Evolutionary conservation across 108 stramenopile species (phyloP).

Genomic region (Discostella pseudostelligera): DNA sequence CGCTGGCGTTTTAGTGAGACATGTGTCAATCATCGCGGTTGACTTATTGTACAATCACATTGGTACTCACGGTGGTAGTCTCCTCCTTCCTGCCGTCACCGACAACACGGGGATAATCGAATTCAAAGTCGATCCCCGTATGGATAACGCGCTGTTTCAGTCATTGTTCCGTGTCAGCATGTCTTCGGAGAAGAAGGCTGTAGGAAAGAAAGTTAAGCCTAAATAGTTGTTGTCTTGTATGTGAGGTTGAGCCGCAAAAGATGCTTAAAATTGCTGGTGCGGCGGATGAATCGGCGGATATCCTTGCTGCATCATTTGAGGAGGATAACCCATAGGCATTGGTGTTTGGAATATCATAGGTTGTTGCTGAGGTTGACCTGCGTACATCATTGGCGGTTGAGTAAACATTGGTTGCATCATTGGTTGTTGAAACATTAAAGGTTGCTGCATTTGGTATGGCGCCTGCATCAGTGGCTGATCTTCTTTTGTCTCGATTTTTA

Average conservation of each 20-base stretch:
- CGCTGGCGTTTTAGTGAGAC: slow-evolving; percentile 24
- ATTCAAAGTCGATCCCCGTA: slow-evolving; percentile 30
- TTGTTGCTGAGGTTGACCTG: slow-evolving; percentile 19
- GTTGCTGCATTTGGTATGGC: slow-evolving; percentile 19
- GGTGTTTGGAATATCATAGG: not conserved
- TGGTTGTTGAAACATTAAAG: slow-evolving; percentile 29
- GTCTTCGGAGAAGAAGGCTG: slow-evolving; percentile 12
- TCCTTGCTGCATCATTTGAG: slow-evolving; percentile 25
- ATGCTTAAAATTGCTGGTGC: not conserved
- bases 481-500: slow-evolving; percentile 13
- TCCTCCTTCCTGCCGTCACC: slow-evolving; percentile 18
- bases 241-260: not conserved
- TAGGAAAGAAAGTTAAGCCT: slow-evolving; percentile 12
- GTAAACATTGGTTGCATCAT: slow-evolving; percentile 13
- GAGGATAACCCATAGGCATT: slow-evolving; percentile 1
- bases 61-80: slow-evolving; percentile 26
- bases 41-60: slow-evolving; percentile 59
- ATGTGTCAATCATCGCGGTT: slow-evolving; percentile 24
- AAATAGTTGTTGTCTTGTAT: not conserved
- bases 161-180: slow-evolving; percentile 17
- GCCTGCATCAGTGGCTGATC: slow-evolving; percentile 8
- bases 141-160: slow-evolving; percentile 28
- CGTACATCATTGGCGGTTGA: slow-evolving; percentile 24
- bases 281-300: slow-evolving; percentile 17
- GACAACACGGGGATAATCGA: slow-evolving; percentile 30